These are phyloP conservation scores for Exophiala oligosperma DNA, from an alignment of 2,329 filamentous ascomycete species.

Conservation along the genomic window DNA sequence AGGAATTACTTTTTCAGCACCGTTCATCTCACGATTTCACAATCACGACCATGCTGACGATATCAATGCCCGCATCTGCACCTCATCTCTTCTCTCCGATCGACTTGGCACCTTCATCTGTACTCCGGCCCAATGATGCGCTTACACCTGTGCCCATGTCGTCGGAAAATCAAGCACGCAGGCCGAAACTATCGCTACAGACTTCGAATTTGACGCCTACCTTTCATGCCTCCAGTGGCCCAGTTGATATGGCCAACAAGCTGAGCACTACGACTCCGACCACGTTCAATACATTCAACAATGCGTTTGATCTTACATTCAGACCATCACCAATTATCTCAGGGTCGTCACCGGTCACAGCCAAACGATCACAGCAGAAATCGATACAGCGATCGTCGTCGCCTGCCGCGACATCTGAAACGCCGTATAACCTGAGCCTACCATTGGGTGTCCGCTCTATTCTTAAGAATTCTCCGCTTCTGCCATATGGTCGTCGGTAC, in stretches of 20 bases:
- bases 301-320: conserved; percentile 54
- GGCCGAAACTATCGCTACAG: conserved; percentile 63
- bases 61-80: conserved; percentile 12
- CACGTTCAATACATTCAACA: conserved; percentile 61
- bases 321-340: conserved; percentile 39
- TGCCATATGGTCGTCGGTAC: conserved; percentile 36
- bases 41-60: conserved; percentile 17
- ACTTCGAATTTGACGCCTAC: conserved; percentile 52
- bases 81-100: conserved; percentile 17
- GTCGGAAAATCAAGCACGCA: conserved; percentile 30
- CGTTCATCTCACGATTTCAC: not conserved
- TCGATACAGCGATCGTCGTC: conserved; percentile 28
- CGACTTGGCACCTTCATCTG: conserved; percentile 2
- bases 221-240: conserved; percentile 54
- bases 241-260: conserved; percentile 32
- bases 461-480: conserved; percentile 48
- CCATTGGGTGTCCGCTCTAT: conserved; percentile 48
- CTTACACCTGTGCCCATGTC: conserved; percentile 6
- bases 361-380: conserved; percentile 2
- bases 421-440: conserved; percentile 40
- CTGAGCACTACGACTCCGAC: conserved; percentile 54
- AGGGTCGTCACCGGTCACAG: conserved; percentile 33
- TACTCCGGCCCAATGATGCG: conserved; percentile 6
- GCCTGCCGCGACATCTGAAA: conserved; percentile 17
- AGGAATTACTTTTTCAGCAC: conserved; percentile 4